Conservation (phyloP, 257 asterid species). For the Striga asiatica region DNA sequence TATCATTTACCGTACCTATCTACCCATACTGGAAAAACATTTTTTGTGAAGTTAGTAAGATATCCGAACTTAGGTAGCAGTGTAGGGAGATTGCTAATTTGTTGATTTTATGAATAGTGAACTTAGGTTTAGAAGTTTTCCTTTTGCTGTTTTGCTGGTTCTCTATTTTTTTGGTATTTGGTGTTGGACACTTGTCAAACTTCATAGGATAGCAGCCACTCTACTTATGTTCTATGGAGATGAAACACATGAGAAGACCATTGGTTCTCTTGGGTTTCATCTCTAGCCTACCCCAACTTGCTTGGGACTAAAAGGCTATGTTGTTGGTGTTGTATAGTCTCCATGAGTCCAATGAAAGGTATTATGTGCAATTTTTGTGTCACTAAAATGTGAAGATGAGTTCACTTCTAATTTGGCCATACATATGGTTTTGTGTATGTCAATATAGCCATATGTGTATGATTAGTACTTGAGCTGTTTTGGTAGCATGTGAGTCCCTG, state of each 20-base stretch:
- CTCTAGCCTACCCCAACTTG: no score
- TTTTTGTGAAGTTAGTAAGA: not conserved
- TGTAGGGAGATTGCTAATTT: not conserved
- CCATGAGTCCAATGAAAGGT: not conserved
- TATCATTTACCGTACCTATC: conserved; percentile 5
- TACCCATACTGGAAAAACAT: not conserved
- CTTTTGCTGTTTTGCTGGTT: not conserved
- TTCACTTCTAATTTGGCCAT: not conserved
- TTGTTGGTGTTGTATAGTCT: not conserved
- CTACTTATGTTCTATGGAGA: no score
- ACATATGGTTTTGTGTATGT: not conserved
- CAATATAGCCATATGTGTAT: not conserved
- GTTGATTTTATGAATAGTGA: conserved; percentile 3
- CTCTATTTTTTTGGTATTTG: not conserved
- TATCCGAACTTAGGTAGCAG: not conserved
- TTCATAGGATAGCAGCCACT: not conserved
- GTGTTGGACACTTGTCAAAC: not conserved
- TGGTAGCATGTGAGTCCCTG: not conserved
- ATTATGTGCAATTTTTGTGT: not conserved
- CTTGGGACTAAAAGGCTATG: no score
- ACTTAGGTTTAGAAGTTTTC: not conserved
- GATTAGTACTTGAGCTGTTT: not conserved
- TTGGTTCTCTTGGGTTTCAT: no score
- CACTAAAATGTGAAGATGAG: not conserved
- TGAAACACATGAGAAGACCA: not conserved